Evolutionary conservation across 179 eudicot genomes (phyloP), one percentile per base, ranked within the genome.

Genomic region (Amaranthus tricolor): DNA sequence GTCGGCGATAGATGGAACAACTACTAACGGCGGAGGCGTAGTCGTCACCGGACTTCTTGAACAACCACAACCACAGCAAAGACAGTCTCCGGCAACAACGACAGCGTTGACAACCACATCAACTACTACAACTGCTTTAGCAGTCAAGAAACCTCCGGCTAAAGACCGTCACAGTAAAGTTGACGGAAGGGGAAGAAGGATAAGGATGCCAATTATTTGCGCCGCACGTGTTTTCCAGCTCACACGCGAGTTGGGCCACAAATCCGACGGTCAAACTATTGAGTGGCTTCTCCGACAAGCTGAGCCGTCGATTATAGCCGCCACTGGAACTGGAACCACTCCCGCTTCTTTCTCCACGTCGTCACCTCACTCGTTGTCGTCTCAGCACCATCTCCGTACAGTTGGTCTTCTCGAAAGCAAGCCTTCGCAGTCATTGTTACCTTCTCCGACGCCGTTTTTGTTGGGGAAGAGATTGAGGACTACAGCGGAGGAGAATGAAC

Each of bases 231-330:
- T 90, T 2, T 90, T 90, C 71, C 91, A 89, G 60, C 84, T 89
- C 6, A 89, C 94, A 3, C 86, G 94, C 14, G 94, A 89, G 63
- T 77, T 90, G 1, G 94, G 94, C 9, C 94, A 90, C 67, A 90
- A 88, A 59, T 90, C 91, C 65, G 94, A 90, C 61, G 94, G 94
- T 17, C 94, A 90, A 47, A 89, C 93, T 48, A 89, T 90, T 47
- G 93, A 90, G 84, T 90, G 96, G 96, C 86, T 90, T 2, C 89
- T 90, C 58, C 93, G 93, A 2, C 96, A 90, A 47, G 96, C 93
- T 16, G 96, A 90, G 71, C 96, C 93, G 6, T 88, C 96, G 6
- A 90, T 90, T 10, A 90, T 90, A n/a, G 96, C 96, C 24, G 93
- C 96, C 16, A 90, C 96, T 31, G 96, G 93, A 0, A 89, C 93